A percentile compares a stretch with the other conserved stretches of the same genome.
Evolutionary conservation across 306 rosid genomes (phyloP).

Genomic region (Lathyrus sativus): DNA sequence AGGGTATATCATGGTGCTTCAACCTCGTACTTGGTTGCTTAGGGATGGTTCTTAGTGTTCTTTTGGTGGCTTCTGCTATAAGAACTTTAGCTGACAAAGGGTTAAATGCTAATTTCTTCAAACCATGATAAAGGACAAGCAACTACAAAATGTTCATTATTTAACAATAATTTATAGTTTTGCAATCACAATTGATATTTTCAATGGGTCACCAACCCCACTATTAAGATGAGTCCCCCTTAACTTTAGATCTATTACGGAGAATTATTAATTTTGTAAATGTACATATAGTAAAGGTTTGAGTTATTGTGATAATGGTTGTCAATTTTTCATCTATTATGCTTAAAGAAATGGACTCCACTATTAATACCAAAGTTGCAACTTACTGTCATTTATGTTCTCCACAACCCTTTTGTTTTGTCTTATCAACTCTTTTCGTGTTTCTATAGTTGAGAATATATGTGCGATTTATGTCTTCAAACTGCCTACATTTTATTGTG

Average conservation of each 20-base stretch:
- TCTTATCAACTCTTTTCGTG: neutral
- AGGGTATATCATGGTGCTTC: constrained; percentile 42
- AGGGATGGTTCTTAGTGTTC: constrained; percentile 51
- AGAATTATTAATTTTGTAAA: neutral
- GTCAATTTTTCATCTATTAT: neutral
- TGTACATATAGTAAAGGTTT: neutral
- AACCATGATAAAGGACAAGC: constrained; percentile 36
- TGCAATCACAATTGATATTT: neutral
- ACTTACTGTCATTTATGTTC: neutral
- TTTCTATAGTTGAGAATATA: neutral
- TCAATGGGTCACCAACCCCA: neutral
- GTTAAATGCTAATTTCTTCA: constrained; percentile 62
- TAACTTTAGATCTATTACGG: neutral
- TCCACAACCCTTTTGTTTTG: neutral
- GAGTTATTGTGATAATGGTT: neutral
- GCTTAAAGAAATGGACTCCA: neutral
- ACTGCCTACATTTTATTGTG: too few relatives aligned
- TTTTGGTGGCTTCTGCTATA: constrained; percentile 52
- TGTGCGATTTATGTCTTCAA: too few relatives aligned
- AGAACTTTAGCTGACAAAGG: constrained; percentile 49
- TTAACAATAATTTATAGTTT: neutral
- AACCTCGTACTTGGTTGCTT: constrained; percentile 54
- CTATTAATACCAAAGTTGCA: neutral
- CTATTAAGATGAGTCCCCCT: neutral
- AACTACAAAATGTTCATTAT: neutral